Evolutionary conservation across 768 basidiomycete genomes (phyloP), one percentile per base, ranked within the genome.

Genomic region (Boletus rubescentipes): DNA sequence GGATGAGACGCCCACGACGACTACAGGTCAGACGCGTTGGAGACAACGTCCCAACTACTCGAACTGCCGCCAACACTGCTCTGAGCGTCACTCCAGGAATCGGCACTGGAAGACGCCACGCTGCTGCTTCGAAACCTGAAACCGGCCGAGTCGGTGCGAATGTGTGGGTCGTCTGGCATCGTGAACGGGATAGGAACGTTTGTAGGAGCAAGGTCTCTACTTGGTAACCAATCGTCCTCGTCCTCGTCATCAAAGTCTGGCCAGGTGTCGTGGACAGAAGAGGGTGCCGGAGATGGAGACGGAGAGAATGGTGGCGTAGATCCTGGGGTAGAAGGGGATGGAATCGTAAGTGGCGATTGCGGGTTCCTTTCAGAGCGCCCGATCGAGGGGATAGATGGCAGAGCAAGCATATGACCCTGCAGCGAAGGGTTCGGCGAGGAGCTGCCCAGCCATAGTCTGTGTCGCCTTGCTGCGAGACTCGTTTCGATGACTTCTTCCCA

Each of bases 301-400:
- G 50, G 48, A 7, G 64, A 59, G 18, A 35, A 39, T 10, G 70
- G 55, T 8, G 63, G 59, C 2, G 45, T 18, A 18, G 57, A 50
- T 26, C 43, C 54, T 1, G 67, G 55, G 12, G 57, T 48, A 6
- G 60, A 54, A 3, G 57, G 45, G 3, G 61, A 54, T 9, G 59
- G 57, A 5, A 72, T 66, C 18, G 64, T 64, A 35, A 66, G 42
- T 2, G 68, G 68, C 5, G 70, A 72, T 48, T 63, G 66, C 2
- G 15, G 26, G 18, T 50, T 50, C 8, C 20, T 53, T 15, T 62
- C 64, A 20, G 69, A 69, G 15, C 37, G 2, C 30, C 49, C 46
- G 29, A 51, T 55, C 14, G 68, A 70, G 16, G 69, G 68, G 30
- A 69, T 70, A 12, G 68, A 71, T n/a, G 62, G 60, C 9, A 69